phyloP scores from a whole-genome alignment of 2,329 filamentous ascomycete species.

The Curvularia eragrostidis region DNA sequence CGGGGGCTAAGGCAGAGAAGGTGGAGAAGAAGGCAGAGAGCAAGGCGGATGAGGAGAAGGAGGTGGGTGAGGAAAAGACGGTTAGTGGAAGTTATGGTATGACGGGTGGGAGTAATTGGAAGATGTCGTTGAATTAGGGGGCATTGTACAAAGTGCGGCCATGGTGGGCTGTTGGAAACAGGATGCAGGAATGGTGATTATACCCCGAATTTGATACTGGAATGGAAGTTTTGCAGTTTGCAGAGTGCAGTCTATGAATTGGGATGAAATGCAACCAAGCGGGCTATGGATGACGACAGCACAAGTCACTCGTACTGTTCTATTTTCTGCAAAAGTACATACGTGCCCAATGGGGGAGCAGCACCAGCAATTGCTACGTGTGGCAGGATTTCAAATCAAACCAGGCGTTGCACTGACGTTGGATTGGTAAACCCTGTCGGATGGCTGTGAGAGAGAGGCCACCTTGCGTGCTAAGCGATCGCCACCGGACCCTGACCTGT shows the following conservation, averaged over 20 bases:
- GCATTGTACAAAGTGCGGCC: background rate
- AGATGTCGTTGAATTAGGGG: constrained; percentile 33
- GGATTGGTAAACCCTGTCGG: constrained; percentile 36
- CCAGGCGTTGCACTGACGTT: constrained; percentile 9
- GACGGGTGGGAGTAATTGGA: constrained; percentile 38
- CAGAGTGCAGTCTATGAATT: background rate
- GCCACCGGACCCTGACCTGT: constrained; percentile 26
- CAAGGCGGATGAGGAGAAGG: constrained; percentile 9
- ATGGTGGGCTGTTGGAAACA: background rate
- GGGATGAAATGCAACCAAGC: background rate
- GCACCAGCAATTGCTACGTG: background rate
- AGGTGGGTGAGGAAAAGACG: constrained; percentile 36
- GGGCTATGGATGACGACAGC: background rate
- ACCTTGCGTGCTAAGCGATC: constrained; percentile 41
- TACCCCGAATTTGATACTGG: background rate
- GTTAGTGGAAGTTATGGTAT: constrained; percentile 46
- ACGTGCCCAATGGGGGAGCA: background rate
- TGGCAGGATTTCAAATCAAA: background rate
- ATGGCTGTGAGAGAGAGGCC: constrained; percentile 31
- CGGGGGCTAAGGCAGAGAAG: constrained; percentile 14
- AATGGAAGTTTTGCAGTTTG: background rate
- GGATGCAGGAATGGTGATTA: background rate
- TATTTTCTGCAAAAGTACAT: background rate
- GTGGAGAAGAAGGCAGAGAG: constrained; percentile 11
- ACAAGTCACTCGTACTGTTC: background rate